Base-by-base conservation (phyloP, 2,329 filamentous ascomycete genomes). In the Ustulina deusta region DNA sequence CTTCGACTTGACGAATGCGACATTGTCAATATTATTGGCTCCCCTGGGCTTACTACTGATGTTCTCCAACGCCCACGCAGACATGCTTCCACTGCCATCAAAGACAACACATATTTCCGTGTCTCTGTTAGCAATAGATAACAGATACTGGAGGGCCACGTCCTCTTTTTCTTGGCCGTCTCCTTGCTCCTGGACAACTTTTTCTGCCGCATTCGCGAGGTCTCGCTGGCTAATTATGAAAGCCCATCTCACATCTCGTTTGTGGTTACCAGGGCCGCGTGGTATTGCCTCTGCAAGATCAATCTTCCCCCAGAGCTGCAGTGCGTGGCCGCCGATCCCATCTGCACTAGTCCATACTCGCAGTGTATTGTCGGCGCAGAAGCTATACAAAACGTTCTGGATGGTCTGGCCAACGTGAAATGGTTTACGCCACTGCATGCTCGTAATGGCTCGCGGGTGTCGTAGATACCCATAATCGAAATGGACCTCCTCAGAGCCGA, bases 391-490 rank as follows among this genome's bases (percentile, higher is more conserved):
- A 0, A 97, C 91, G 79, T 97, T 96, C 44, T 96, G 92, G 63
- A 91, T 87, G 6, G 89, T 89, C 76, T 97, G 92, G 40, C 95
- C 93, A 15, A 89, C 82, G 75, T 96, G 89, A 69, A 89, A 88
- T 6, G 93, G 93, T 69, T 89, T 88, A 54, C 93, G 90, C 97
- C 97, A 99, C 77, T 95, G 90, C 67, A 97, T 81, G 67, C 88
- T 89, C 2, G 93, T 95, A n/a, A 99, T 89, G 0, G 90, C 81
- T 29, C 87, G 85, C 0, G 93, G 93, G 78, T 99, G 96, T n/a
- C 90, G 85, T 1, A 99, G 88, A 79, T 98, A 98, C 32, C 90
- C 90, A 74, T 97, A 90, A 74, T 98, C 95, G 79, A 98, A 98
- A 64, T 92, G 87, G 44, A 93, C 91, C 73, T 97, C 91, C 65